Evolutionary conservation across 345 rosid genomes (phyloP).

Genomic region (Noccaea bulbosa): DNA sequence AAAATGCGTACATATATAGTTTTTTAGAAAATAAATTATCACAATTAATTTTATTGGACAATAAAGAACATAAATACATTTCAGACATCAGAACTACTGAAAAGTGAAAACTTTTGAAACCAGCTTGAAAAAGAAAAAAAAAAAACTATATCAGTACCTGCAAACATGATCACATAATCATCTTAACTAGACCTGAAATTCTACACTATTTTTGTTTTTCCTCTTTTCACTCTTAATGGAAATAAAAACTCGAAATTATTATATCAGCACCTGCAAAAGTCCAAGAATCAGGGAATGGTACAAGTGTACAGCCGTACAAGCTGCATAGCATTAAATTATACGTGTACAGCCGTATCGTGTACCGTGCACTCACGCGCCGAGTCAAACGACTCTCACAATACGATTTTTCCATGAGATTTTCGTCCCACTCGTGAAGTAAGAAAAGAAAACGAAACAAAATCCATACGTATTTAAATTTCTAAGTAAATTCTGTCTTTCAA

Average conservation of each 20-base stretch:
- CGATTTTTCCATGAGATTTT: constrained; percentile 23
- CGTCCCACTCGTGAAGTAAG: neutral
- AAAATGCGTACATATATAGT: neutral
- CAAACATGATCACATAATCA: neutral
- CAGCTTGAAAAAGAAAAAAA: too few relatives aligned
- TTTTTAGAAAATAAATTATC: too few relatives aligned
- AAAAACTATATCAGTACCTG: too few relatives aligned
- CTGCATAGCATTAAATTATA: too few relatives aligned
- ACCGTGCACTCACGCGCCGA: neutral
- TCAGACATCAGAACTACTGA: too few relatives aligned
- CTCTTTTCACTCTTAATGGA: neutral
- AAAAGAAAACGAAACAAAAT: neutral
- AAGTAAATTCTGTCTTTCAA: neutral
- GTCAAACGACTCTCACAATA: constrained; percentile 11
- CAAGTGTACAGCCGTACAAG: too few relatives aligned
- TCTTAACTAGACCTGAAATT: constrained; percentile 6
- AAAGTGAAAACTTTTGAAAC: too few relatives aligned
- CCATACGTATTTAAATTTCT: constrained; percentile 3
- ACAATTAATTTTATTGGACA: too few relatives aligned
- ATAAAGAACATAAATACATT: too few relatives aligned
- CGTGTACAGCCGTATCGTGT: too few relatives aligned
- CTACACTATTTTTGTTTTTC: neutral
- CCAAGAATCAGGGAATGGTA: constrained; percentile 2
- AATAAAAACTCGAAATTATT: neutral
- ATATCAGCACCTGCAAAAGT: neutral